Evolutionary conservation across 345 rosid species (phyloP).

Genomic region (Eucalyptus shirleyi): DNA sequence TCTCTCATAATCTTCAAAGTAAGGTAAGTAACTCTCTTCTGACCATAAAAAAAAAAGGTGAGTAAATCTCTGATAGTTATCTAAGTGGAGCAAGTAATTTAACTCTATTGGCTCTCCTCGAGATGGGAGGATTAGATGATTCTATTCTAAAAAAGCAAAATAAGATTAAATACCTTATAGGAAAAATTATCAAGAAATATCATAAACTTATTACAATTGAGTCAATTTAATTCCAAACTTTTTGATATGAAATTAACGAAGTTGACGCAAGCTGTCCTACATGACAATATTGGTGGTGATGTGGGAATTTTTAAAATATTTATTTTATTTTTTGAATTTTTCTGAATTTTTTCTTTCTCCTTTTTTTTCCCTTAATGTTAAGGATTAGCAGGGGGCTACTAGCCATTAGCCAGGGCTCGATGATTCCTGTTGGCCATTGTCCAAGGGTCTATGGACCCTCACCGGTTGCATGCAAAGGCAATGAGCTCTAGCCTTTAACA

Average conservation of each 20-base stretch:
- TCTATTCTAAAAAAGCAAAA: neutral
- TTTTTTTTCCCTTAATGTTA: neutral
- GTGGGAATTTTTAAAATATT: no score
- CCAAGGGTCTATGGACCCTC: neutral
- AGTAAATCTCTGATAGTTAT: neutral
- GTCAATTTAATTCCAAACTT: rapidly evolving
- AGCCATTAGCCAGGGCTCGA: no score
- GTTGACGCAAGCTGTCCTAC: rapidly evolving
- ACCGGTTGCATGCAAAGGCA: rapidly evolving
- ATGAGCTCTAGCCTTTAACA: neutral
- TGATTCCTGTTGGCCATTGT: rapidly evolving
- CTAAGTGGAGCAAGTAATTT: neutral
- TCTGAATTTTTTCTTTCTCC: no score
- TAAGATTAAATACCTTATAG: neutral
- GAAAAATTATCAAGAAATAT: no score
- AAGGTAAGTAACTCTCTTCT: neutral
- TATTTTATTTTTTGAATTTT: no score
- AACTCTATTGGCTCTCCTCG: neutral
- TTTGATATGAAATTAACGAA: neutral
- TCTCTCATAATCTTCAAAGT: neutral
- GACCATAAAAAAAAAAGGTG: no score
- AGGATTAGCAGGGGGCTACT: neutral
- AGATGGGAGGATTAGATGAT: neutral
- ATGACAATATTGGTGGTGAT: neutral
- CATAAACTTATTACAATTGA: no score